Conservation (phyloP, 1,139 yeast genomes). For the Debaryomycetaceae sp. region DNA sequence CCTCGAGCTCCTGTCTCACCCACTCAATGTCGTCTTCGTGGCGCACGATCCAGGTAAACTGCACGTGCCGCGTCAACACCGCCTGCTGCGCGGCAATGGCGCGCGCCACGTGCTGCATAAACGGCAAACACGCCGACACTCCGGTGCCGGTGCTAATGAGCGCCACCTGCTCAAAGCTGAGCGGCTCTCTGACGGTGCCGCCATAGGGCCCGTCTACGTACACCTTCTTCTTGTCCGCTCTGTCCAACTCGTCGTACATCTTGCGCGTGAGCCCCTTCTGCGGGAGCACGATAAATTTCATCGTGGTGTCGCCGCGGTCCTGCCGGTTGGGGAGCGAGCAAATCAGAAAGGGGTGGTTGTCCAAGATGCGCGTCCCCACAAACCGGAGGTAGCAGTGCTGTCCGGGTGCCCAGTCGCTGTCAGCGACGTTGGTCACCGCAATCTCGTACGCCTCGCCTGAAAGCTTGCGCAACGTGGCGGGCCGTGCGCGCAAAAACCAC, state of each 20-base stretch:
- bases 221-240: slow-evolving; percentile 26
- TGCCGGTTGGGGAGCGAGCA: slow-evolving; percentile 30
- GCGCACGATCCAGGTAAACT: slow-evolving; percentile 49
- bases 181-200: slow-evolving; percentile 47
- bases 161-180: slow-evolving; percentile 45
- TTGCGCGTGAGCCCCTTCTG: slow-evolving; percentile 46
- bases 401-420: slow-evolving; percentile 52
- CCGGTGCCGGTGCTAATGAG: slow-evolving; percentile 52
- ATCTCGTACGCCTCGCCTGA: slow-evolving; percentile 38
- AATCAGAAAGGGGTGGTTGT: slow-evolving; percentile 65
- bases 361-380: slow-evolving; percentile 41
- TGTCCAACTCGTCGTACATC: slow-evolving; percentile 25
- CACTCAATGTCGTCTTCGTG: slow-evolving; percentile 36
- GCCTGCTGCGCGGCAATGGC: slow-evolving; percentile 12
- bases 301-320: slow-evolving; percentile 13
- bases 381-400: slow-evolving; percentile 57
- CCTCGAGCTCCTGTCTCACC: slow-evolving; percentile 38
- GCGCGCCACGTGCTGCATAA: slow-evolving; percentile 26
- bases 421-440: slow-evolving; percentile 32
- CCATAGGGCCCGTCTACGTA: slow-evolving; percentile 65
- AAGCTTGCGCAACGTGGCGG: slow-evolving; percentile 31
- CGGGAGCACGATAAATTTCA: slow-evolving; percentile 50
- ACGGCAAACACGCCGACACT: slow-evolving; percentile 51
- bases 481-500: slow-evolving; percentile 43
- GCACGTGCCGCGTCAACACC: slow-evolving; percentile 24